Percentiles rank a stretch among this genome's conserved stretches.
Evolutionary conservation across 495 filamentous ascomycete genomes (phyloP).

Genomic region (Xylaria acuta): DNA sequence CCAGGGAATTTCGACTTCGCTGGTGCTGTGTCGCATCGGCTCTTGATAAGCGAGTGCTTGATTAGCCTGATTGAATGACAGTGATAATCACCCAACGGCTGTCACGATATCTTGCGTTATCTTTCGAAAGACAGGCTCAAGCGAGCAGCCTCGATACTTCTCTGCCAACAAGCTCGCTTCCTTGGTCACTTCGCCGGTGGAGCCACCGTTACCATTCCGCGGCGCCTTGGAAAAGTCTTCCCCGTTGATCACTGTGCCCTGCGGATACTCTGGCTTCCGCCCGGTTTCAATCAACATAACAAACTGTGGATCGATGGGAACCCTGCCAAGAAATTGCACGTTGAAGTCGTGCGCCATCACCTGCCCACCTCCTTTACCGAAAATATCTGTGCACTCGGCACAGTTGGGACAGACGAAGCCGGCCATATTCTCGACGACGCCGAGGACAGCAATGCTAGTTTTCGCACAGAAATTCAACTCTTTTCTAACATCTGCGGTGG

Average conservation of each 20-base stretch:
- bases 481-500: slow-evolving; percentile 91
- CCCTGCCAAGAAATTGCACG: slow-evolving; percentile 82
- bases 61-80: slow-evolving; percentile 39
- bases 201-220: slow-evolving; percentile 30
- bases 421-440: slow-evolving; percentile 97
- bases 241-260: slow-evolving; percentile 55
- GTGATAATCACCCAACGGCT: slow-evolving; percentile 47
- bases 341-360: slow-evolving; percentile 87
- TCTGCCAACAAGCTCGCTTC: slow-evolving; percentile 70
- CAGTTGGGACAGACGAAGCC: slow-evolving; percentile 97
- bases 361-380: slow-evolving; percentile 85
- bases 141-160: slow-evolving; percentile 79
- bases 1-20: neutral
- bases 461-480: slow-evolving; percentile 96
- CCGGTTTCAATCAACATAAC: slow-evolving; percentile 61
- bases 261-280: slow-evolving; percentile 55
- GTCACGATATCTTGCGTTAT: slow-evolving; percentile 65
- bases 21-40: slow-evolving; percentile 1
- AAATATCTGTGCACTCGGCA: slow-evolving; percentile 90
- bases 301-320: slow-evolving; percentile 84
- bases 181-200: slow-evolving; percentile 42
- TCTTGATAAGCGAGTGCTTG: slow-evolving; percentile 21
- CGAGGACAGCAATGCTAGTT: slow-evolving; percentile 79
- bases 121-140: slow-evolving; percentile 72
- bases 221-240: slow-evolving; percentile 47